Conservation (phyloP, 345 rosid genomes). For the Aquilaria sinensis region DNA sequence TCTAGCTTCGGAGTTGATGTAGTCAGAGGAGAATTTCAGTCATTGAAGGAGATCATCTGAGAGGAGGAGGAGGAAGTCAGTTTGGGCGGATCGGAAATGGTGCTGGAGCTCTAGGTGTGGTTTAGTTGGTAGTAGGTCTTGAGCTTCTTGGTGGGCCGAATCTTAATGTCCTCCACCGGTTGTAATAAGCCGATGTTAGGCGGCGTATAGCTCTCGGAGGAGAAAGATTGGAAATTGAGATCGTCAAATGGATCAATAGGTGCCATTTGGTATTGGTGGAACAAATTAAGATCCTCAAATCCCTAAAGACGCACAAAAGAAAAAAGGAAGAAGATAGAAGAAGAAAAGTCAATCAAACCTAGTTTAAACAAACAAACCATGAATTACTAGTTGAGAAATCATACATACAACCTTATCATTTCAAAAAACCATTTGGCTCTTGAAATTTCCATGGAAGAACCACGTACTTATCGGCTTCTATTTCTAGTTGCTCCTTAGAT, state of each 20-base stretch:
- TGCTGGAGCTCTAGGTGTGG: slow-evolving; percentile 25
- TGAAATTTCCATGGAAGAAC: slow-evolving; percentile 20
- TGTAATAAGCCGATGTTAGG: slow-evolving; percentile 8
- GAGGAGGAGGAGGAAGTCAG: slow-evolving; percentile 28
- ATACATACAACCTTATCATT: slow-evolving; percentile 9
- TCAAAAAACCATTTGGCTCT: slow-evolving; percentile 29
- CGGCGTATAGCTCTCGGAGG: slow-evolving; percentile 13
- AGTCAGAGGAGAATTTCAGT: slow-evolving; percentile 20
- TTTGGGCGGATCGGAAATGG: slow-evolving; percentile 13
- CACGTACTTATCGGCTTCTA: not conserved
- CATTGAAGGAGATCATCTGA: slow-evolving; percentile 37
- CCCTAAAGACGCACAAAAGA: slow-evolving; percentile 10
- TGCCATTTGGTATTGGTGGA: slow-evolving; percentile 20
- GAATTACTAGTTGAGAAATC: too few species aligned
- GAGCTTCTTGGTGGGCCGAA: slow-evolving; percentile 28
- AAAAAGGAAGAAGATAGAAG: too few species aligned
- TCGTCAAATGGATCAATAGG: slow-evolving; percentile 22
- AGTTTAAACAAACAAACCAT: too few species aligned
- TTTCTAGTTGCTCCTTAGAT: too few species aligned
- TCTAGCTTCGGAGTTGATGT: not conserved
- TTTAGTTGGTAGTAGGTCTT: slow-evolving; percentile 7
- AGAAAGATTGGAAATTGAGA: slow-evolving; percentile 20
- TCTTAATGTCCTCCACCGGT: not conserved
- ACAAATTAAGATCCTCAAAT: slow-evolving; percentile 22
- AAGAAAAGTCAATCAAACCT: too few species aligned